These are phyloP conservation scores for Parietaria judaica DNA, from an alignment of 306 rosid species.

Conservation along the genomic window DNA sequence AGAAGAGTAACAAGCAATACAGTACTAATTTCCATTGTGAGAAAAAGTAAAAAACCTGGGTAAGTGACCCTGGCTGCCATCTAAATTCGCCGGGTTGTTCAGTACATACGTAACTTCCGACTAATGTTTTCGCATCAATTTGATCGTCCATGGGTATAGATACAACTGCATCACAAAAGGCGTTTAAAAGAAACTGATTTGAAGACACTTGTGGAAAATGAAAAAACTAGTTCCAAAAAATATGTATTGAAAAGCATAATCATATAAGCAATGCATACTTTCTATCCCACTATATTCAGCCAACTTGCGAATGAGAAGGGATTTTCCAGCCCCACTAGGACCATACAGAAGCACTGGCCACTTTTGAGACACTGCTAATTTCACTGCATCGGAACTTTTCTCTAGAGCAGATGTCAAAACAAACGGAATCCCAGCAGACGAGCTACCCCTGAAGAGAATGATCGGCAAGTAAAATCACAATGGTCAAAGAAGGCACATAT, in stretches of 20 bases:
- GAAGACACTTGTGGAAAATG: background rate
- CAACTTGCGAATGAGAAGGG: conserved; percentile 71
- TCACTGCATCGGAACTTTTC: conserved; percentile 61
- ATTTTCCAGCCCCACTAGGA: conserved; percentile 80
- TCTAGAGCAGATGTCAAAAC: conserved; percentile 52
- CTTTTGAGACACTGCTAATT: conserved; percentile 65
- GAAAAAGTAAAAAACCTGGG: conserved; percentile 52
- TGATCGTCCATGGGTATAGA: conserved; percentile 94
- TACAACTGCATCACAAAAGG: conserved; percentile 47
- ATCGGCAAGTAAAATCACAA: conserved; percentile 13
- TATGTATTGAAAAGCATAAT: background rate
- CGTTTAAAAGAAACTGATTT: background rate
- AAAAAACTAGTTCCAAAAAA: background rate
- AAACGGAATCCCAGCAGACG: conserved; percentile 31
- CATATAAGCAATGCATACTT: conserved; percentile 13
- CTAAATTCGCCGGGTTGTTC: conserved; percentile 85
- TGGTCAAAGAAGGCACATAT: conserved; percentile 8
- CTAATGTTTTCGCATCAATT: conserved; percentile 74
- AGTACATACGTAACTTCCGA: conserved; percentile 75
- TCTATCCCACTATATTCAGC: conserved; percentile 27
- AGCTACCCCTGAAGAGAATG: conserved; percentile 38
- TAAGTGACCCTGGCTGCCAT: conserved; percentile 98
- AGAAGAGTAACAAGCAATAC: background rate
- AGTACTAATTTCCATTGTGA: conserved; percentile 4
- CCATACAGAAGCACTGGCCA: conserved; percentile 89